Percentiles rank a stretch among this genome's conserved stretches.
Evolutionary conservation across 73 alveolate species (phyloP).

Genomic region (Uronychia setigera): DNA sequence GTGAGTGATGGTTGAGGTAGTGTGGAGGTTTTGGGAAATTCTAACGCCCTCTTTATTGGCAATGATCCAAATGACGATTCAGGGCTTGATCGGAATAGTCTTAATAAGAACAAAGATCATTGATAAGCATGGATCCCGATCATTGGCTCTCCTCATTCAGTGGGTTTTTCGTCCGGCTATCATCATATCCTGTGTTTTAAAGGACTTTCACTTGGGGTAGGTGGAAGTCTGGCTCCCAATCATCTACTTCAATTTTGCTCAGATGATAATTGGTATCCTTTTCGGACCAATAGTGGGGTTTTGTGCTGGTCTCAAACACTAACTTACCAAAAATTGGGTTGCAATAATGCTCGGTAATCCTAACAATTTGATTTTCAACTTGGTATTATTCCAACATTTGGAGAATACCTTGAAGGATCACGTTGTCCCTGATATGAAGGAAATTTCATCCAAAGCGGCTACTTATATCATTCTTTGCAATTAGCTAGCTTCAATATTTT

Average conservation of each 20-base stretch:
- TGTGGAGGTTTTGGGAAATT: too few relatives aligned
- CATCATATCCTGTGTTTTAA: too few relatives aligned
- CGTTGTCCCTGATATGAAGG: neutral
- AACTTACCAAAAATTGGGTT: neutral
- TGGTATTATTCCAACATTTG: neutral
- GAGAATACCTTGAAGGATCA: neutral
- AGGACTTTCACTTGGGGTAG: neutral
- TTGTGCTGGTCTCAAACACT: neutral
- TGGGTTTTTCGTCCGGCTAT: too few relatives aligned
- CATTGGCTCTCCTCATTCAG: too few relatives aligned
- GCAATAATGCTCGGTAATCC: neutral
- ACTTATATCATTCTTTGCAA: neutral
- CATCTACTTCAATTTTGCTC: neutral
- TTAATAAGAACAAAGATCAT: too few relatives aligned
- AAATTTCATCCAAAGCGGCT: neutral
- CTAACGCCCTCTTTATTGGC: too few relatives aligned
- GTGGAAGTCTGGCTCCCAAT: neutral
- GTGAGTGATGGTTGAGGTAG: too few relatives aligned
- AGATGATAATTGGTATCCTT: neutral
- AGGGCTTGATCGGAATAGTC: too few relatives aligned
- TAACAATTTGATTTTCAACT: neutral
- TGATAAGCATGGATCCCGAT: too few relatives aligned
- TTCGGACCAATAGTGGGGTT: neutral
- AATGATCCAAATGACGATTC: too few relatives aligned
- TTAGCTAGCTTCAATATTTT: neutral